Conservation (phyloP, 176 grass and related monocot species). For the Carex littledalei region DNA sequence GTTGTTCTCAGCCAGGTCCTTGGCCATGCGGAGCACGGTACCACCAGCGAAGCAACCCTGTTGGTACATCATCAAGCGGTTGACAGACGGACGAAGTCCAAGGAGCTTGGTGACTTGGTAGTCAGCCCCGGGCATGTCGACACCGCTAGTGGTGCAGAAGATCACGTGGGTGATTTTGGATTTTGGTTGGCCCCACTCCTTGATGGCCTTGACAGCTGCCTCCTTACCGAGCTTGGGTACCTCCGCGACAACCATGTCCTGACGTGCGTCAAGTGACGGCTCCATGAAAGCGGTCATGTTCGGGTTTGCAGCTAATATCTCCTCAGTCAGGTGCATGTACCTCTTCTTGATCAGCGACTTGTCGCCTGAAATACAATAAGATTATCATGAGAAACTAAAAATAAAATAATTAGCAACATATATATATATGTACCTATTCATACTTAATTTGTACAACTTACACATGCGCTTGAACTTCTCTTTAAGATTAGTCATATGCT, state of each 20-base stretch:
- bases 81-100: slow-evolving; percentile 9
- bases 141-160: slow-evolving; percentile 29
- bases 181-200: slow-evolving; percentile 30
- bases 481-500: slow-evolving; percentile 26
- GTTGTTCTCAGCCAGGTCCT: slow-evolving; percentile 48
- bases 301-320: slow-evolving; percentile 12
- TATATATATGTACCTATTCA: background rate
- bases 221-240: slow-evolving; percentile 22
- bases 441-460: background rate
- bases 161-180: slow-evolving; percentile 34
- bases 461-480: slow-evolving; percentile 32
- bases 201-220: slow-evolving; percentile 24
- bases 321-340: slow-evolving; percentile 26
- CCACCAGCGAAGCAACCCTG: slow-evolving; percentile 25
- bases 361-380: slow-evolving; percentile 19
- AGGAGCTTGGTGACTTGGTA: slow-evolving; percentile 30
- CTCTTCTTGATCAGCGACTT: slow-evolving; percentile 38
- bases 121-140: slow-evolving; percentile 34
- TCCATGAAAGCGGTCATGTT: slow-evolving; percentile 14
- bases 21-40: slow-evolving; percentile 24
- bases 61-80: slow-evolving; percentile 24
- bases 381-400: background rate
- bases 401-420: background rate
- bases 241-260: slow-evolving; percentile 5
- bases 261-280: slow-evolving; percentile 18